These are phyloP conservation scores for Scenedesmus sp. DNA, from an alignment of 163 green algal species.

Conservation along the genomic window DNA sequence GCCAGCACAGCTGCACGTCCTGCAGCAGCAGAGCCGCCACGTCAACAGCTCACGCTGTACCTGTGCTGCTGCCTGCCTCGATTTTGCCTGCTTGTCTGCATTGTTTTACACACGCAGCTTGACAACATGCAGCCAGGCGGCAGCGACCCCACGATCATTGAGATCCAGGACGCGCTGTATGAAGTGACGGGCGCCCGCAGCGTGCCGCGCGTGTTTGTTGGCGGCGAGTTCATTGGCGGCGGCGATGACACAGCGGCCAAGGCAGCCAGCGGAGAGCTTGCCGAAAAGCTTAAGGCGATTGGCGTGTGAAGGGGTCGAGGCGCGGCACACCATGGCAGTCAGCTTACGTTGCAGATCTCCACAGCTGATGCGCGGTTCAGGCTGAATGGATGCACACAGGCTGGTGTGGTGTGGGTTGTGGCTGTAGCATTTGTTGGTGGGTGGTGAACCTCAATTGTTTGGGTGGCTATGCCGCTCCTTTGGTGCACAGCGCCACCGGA, in stretches of 20 bases:
- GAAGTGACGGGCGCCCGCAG: slow-evolving; percentile 69
- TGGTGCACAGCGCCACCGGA: too few relatives aligned
- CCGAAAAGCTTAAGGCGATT: slow-evolving; percentile 60
- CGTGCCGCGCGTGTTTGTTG: slow-evolving; percentile 79
- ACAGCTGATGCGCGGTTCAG: too few relatives aligned
- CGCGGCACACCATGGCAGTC: background rate
- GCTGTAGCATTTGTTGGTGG: background rate
- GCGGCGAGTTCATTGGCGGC: slow-evolving; percentile 75
- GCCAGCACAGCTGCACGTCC: too few relatives aligned
- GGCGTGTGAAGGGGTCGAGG: slow-evolving; percentile 27
- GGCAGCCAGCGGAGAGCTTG: slow-evolving; percentile 62
- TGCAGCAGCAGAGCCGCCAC: too few relatives aligned
- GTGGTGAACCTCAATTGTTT: too few relatives aligned
- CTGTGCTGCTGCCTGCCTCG: background rate
- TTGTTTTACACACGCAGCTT: slow-evolving; percentile 55
- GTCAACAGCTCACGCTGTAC: background rate
- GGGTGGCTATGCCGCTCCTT: too few relatives aligned
- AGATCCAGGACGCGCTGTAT: slow-evolving; percentile 65
- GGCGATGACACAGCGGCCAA: slow-evolving; percentile 76
- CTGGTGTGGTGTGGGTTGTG: background rate
- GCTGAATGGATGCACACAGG: too few relatives aligned
- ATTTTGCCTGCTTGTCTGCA: background rate
- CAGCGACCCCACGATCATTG: background rate
- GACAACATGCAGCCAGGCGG: slow-evolving; percentile 52
- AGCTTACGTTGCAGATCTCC: too few relatives aligned